phyloP scores from a whole-genome alignment of 2,329 filamentous ascomycete genomes.

The Botryotinia calthae region DNA sequence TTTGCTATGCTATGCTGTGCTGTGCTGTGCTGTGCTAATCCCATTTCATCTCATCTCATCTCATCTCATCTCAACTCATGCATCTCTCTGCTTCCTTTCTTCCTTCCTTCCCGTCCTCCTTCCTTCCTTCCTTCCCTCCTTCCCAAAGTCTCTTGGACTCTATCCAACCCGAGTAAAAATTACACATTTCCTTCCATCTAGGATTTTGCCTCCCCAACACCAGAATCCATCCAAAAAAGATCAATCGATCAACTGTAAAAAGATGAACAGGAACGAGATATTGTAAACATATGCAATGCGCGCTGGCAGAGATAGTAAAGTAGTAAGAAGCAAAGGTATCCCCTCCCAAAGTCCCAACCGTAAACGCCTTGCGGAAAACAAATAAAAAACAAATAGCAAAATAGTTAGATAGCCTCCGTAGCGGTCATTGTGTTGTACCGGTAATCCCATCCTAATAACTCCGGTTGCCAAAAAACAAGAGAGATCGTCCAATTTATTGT shows the following conservation, averaged over 20 bases:
- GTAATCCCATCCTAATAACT: slow-evolving; percentile 7
- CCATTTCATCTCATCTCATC: not conserved
- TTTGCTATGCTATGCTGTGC: not conserved
- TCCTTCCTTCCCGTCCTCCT: not conserved
- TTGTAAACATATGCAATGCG: slow-evolving; percentile 16
- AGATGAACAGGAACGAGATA: not conserved
- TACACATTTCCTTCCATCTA: slow-evolving; percentile 18
- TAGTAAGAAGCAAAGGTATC: slow-evolving; percentile 15
- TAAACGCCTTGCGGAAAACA: slow-evolving; percentile 8
- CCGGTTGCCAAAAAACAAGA: not conserved
- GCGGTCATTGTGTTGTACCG: slow-evolving; percentile 9
- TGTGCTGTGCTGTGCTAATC: not conserved
- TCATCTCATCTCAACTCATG: not conserved
- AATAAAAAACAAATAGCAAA: not conserved
- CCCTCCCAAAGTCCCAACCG: not conserved
- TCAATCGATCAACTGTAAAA: slow-evolving; percentile 2
- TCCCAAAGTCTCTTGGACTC: slow-evolving; percentile 1
- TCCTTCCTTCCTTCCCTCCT: not conserved
- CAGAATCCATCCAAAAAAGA: slow-evolving; percentile 17
- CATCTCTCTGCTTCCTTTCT: not conserved
- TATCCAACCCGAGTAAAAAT: slow-evolving; percentile 8
- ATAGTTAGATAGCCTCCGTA: slow-evolving; percentile 12
- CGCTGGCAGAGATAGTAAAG: slow-evolving; percentile 9
- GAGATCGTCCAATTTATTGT: not conserved
- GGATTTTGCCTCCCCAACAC: slow-evolving; percentile 17